phyloP scores from a whole-genome alignment of 345 rosid genomes.

The Salix suchowensis region DNA sequence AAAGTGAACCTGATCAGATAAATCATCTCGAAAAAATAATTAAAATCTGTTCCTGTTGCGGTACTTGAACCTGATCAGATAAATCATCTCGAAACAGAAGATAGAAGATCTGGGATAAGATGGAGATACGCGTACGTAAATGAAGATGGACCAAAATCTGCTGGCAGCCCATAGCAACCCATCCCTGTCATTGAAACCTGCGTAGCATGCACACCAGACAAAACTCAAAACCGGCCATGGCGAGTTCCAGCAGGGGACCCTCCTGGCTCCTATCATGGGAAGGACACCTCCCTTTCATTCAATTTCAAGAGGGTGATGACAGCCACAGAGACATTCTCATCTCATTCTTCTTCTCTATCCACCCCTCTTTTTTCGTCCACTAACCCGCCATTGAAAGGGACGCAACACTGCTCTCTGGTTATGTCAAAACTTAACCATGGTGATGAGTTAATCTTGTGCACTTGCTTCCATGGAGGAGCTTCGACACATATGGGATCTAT shows the following conservation, averaged over 20 bases:
- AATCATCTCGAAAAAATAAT: no score
- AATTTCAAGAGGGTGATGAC: conserved; percentile 21
- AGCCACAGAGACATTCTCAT: background rate
- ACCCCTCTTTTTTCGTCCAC: background rate
- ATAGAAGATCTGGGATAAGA: background rate
- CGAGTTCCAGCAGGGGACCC: conserved; percentile 15
- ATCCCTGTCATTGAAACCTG: conserved; percentile 35
- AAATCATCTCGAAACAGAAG: background rate
- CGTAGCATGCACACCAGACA: conserved; percentile 36
- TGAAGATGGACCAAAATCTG: conserved; percentile 8
- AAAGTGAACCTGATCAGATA: no score
- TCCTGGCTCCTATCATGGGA: conserved; percentile 2
- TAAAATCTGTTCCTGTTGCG: no score
- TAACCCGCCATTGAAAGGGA: conserved; percentile 14
- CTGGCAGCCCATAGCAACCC: background rate
- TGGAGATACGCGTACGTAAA: background rate
- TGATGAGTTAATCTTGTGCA: background rate
- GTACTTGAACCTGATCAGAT: no score
- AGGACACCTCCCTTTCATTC: conserved; percentile 6
- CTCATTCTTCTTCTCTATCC: background rate
- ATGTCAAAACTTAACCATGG: background rate
- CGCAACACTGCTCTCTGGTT: conserved; percentile 9
- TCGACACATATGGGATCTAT: no score
- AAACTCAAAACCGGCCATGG: conserved; percentile 23
- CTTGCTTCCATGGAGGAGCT: background rate